Evolutionary conservation across 371 early-diverging fungal species (phyloP).

Genomic region (Cokeromyces recurvatus): DNA sequence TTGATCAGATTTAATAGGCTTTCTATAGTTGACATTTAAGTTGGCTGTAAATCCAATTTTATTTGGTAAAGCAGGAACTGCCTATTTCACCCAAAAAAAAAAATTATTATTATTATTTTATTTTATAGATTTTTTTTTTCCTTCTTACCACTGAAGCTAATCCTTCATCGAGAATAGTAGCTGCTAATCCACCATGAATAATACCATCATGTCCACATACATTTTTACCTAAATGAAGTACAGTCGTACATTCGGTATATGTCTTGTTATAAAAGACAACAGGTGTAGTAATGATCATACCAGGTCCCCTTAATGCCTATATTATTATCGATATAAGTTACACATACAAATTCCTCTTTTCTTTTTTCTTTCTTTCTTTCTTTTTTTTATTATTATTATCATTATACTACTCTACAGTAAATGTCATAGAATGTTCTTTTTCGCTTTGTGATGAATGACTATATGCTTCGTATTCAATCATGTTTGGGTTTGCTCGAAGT

Average conservation of each 20-base stretch:
- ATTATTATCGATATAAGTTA: background rate
- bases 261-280: constrained; percentile 36
- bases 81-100: constrained; percentile 19
- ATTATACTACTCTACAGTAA: constrained; percentile 30
- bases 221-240: constrained; percentile 39
- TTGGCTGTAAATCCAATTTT: constrained; percentile 75
- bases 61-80: constrained; percentile 55
- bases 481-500: constrained; percentile 21
- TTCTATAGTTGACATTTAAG: constrained; percentile 68
- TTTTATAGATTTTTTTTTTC: background rate
- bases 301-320: constrained; percentile 39
- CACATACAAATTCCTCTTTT: too few relatives aligned
- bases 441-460: constrained; percentile 20
- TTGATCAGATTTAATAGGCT: constrained; percentile 65
- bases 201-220: constrained; percentile 71
- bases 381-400: too few relatives aligned
- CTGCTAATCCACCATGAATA: constrained; percentile 75
- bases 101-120: too few relatives aligned
- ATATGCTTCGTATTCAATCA: constrained; percentile 30
- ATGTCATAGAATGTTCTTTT: constrained; percentile 30
- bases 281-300: constrained; percentile 31
- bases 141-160: constrained; percentile 51
- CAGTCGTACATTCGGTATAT: constrained; percentile 27
- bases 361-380: too few relatives aligned
- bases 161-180: constrained; percentile 68